Percentiles rank a stretch among this genome's conserved stretches.
Conservation (phyloP, 306 rosid genomes). For the Dalbergia cultrata region DNA sequence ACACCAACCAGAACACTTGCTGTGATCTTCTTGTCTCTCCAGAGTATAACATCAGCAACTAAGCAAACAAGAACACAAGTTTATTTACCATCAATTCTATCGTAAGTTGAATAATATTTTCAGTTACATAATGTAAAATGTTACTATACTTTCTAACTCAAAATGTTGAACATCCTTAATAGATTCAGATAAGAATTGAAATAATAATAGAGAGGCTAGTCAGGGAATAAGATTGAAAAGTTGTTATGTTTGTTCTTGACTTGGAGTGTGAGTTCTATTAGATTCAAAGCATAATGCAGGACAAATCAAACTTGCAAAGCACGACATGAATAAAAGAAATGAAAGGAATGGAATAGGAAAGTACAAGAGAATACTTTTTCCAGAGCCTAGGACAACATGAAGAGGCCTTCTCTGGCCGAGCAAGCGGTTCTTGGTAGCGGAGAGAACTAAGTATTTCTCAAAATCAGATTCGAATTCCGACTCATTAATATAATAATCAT, state of each 20-base stretch:
- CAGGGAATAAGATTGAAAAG: neutral
- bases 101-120: constrained; percentile 18
- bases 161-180: neutral
- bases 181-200: neutral
- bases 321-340: neutral
- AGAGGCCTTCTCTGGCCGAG: constrained; percentile 70
- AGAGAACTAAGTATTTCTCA: constrained; percentile 52
- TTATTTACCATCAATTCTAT: constrained; percentile 17
- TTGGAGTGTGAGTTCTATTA: neutral
- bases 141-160: neutral
- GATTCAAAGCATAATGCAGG: neutral
- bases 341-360: neutral
- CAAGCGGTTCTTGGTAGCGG: constrained; percentile 54
- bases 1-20: constrained; percentile 52
- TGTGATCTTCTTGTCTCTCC: constrained; percentile 62
- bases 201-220: no score
- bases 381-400: constrained; percentile 64
- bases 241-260: neutral
- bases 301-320: neutral
- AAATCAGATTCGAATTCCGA: constrained; percentile 61
- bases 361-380: constrained; percentile 53
- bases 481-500: constrained; percentile 41
- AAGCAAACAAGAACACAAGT: constrained; percentile 33
- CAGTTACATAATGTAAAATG: constrained; percentile 10
- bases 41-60: constrained; percentile 73